Evolutionary conservation across 352 stramenopile species (phyloP), one percentile per base, ranked within the genome.

Genomic region (Pelagophyceae sp.): DNA sequence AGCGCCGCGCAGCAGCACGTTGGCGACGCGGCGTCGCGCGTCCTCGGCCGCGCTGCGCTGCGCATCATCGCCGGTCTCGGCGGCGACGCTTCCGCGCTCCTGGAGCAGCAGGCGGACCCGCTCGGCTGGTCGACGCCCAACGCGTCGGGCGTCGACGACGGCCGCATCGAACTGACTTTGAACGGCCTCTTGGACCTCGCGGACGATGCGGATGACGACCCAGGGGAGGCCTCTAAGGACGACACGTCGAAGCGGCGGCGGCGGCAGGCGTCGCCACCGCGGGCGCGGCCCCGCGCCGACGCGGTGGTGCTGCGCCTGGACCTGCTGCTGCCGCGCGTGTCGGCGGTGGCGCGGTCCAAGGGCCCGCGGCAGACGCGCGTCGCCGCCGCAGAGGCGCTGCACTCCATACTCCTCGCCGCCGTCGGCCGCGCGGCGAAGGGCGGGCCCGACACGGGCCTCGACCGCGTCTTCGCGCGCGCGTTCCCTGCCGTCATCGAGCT

Each of bases 331-430:
- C 33, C 33, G 11, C 67, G 67, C 38, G 2, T 74, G 11, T 33
- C 17, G 15, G 67, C 35, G 17, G 0, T 74, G 11, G 67, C 67
- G 35, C 2, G 17, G 19, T 31, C 17, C 35, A 6, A 3, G 33
- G 38, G 35, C 2, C 5, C 67, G 33, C 67, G 67, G 35, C 67
- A 74, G 35, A 58, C 67, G 35, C 67, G 67, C 35, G 33, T 74
- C 6, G 17, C 35, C 27, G 67, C 67, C 25, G 19, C 35, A 1
- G 67, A 74, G 38, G 67, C 35, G 35, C 29, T 74, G 2, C 67
- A 74, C 67, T 17, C 33, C 15, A 2, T 29, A 2, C 17, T 74
- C 33, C 67, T 74, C 33, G 67, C 29, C 6, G 67, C 67, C 2
- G 11, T 74, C 1, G 67, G 67, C 20, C 19, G 35, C 20, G 15